These are phyloP conservation scores for Debaryomyces castellii DNA, from an alignment of 805 yeast genomes.

Conservation along the genomic window DNA sequence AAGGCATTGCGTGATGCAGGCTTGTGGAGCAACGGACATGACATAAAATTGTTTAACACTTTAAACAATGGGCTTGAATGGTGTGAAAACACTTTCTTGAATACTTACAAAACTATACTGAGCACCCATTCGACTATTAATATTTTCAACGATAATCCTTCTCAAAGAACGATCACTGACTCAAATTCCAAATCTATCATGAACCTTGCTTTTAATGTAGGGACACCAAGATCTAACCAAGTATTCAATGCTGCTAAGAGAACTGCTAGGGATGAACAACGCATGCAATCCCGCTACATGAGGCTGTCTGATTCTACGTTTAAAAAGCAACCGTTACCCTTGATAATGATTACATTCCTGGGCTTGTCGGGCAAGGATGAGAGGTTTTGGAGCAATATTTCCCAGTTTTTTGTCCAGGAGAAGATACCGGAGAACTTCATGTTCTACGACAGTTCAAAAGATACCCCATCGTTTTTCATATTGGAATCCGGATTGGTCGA, in stretches of 20 bases:
- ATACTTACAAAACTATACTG: conserved; percentile 49
- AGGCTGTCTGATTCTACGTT: conserved; percentile 35
- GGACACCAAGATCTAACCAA: conserved; percentile 56
- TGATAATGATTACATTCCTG: conserved; percentile 63
- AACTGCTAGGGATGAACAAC: conserved; percentile 42
- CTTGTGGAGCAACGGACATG: conserved; percentile 50
- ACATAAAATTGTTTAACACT: conserved; percentile 67
- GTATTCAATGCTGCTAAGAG: conserved; percentile 53
- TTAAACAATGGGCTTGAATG: conserved; percentile 90
- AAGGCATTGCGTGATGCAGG: conserved; percentile 82
- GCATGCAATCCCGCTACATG: conserved; percentile 48
- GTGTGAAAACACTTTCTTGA: conserved; percentile 90
- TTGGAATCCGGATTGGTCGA: conserved; percentile 50
- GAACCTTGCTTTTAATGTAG: conserved; percentile 28
- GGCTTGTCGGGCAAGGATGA: conserved; percentile 51
- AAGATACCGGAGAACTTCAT: conserved; percentile 44
- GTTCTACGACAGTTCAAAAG: conserved; percentile 45
- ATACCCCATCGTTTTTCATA: conserved; percentile 53
- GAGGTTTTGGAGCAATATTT: conserved; percentile 64
- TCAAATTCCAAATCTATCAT: conserved; percentile 1
- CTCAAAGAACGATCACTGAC: conserved; percentile 3
- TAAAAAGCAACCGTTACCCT: conserved; percentile 58
- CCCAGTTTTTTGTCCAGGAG: conserved; percentile 51
- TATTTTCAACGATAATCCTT: background rate
- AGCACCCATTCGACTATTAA: conserved; percentile 15